Base-by-base conservation (phyloP, 257 asterid genomes). In the Penstemon eatonii region DNA sequence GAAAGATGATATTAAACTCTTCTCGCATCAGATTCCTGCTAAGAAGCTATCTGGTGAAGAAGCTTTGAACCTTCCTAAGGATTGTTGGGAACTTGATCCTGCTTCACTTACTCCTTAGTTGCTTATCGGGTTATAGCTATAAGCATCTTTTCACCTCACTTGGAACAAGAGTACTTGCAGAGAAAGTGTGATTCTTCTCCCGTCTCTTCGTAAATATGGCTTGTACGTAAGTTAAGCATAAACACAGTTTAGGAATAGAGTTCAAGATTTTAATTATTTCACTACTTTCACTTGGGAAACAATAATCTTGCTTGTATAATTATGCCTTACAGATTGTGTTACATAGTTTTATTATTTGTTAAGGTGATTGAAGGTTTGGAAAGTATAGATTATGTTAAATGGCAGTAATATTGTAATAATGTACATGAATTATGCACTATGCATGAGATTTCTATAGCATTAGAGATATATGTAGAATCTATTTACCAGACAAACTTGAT, bases 81-180 rank as follows among this genome's bases (percentile, higher is more conserved):
- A 83, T 74, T 90, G 96, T 73, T 93, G 99, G 99, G 97, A 88
- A 75, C 84, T 93, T 7, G 97, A 93, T 79, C 92, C 95, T 49
- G 79, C 86, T 55, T 80, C 96, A 40, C 82, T 91, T 72, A 74
- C 86, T 74, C 80, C 82, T 5, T 67, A 76, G 75, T 53, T 66
- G 67, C 83, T 76, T 67, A 56, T 56, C 36, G 67, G 42, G 12
- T 39, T 37, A 9, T 77, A 74, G 33, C 12, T 49, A 10, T 38
- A 41, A 41, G 25, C 60, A 39, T 53, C 37, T 7, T 56, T 25
- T 25, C 33, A 25, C 59, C 58, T 67, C 64, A 49, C 13, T 37
- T 7, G 65, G 55, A 19, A 58, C 56, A 41, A 56, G 73, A 15
- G 37, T 59, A 40, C 56, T 67, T 49, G 61, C 67, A 42, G 33